Conservation (phyloP, 208 protist genomes). For the Crithidia mellificae region DNA sequence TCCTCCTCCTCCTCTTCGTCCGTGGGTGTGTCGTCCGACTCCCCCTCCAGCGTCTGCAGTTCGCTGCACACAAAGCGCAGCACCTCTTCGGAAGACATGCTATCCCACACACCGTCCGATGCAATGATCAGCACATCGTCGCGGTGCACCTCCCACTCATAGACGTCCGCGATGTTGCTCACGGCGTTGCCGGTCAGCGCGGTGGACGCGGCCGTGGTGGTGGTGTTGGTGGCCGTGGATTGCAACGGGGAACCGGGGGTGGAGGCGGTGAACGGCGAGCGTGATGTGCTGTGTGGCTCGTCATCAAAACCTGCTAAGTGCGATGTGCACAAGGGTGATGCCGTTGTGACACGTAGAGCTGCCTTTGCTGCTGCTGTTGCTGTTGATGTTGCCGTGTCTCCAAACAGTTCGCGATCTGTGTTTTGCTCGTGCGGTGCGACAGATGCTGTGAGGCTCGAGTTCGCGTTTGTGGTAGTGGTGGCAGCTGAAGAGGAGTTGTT, state of each 20-base stretch:
- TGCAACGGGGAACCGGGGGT: slow-evolving; percentile 11
- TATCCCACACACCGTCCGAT: slow-evolving; percentile 82
- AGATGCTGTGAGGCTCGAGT: no score
- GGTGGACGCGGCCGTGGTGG: no score
- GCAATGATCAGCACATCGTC: slow-evolving; percentile 81
- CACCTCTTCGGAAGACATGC: slow-evolving; percentile 59
- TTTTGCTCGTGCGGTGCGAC: not conserved
- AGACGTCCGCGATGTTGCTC: slow-evolving; percentile 77
- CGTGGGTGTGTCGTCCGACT: no score
- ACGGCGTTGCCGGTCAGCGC: slow-evolving; percentile 47
- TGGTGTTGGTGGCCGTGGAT: no score
- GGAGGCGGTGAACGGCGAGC: not conserved
- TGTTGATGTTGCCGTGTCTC: not conserved
- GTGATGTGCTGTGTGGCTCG: not conserved
- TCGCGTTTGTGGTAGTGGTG: not conserved
- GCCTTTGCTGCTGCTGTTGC: no score
- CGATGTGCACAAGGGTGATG: slow-evolving; percentile 1
- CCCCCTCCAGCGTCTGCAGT: slow-evolving; percentile 17
- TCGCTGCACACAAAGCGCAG: slow-evolving; percentile 49
- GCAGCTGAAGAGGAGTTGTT: not conserved
- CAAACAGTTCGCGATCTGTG: not conserved
- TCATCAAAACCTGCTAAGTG: not conserved
- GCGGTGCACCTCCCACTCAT: slow-evolving; percentile 53
- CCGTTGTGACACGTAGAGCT: no score
- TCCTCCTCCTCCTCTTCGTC: not conserved